A percentile compares a stretch with the other conserved stretches of the same genome.
phyloP scores from a whole-genome alignment of 2,329 filamentous ascomycete genomes.

The Nannizziopsis arthrosporioides region DNA sequence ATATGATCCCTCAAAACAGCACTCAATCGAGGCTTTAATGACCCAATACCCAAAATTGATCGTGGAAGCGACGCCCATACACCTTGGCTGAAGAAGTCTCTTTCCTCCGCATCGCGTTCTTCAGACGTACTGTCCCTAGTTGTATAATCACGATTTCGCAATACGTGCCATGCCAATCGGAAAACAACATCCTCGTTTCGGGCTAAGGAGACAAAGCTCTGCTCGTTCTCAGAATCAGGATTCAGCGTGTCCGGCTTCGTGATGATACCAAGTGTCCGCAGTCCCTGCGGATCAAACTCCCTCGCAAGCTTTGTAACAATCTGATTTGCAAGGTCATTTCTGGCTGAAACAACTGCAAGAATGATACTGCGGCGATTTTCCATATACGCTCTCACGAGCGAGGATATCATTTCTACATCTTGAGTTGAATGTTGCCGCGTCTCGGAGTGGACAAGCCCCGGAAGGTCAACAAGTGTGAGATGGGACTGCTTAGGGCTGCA shows the following conservation, averaged over 20 bases:
- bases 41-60: slow-evolving; percentile 17
- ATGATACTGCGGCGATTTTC: slow-evolving; percentile 47
- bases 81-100: slow-evolving; percentile 18
- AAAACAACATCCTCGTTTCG: slow-evolving; percentile 20
- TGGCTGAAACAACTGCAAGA: slow-evolving; percentile 43
- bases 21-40: slow-evolving; percentile 20
- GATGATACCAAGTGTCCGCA: slow-evolving; percentile 25
- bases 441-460: slow-evolving; percentile 12
- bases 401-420: slow-evolving; percentile 16
- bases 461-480: slow-evolving; percentile 15
- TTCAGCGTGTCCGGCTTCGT: slow-evolving; percentile 25
- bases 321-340: slow-evolving; percentile 46
- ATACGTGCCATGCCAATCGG: slow-evolving; percentile 22
- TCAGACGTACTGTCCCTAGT: slow-evolving; percentile 7
- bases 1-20: slow-evolving; percentile 21
- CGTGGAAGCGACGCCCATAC: slow-evolving; percentile 17
- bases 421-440: slow-evolving; percentile 11
- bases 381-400: slow-evolving; percentile 39
- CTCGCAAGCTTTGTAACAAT: slow-evolving; percentile 34
- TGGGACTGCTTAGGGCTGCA: slow-evolving; percentile 11
- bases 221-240: slow-evolving; percentile 20
- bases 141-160: slow-evolving; percentile 19
- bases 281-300: slow-evolving; percentile 19
- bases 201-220: slow-evolving; percentile 18
- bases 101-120: slow-evolving; percentile 18